Percentiles rank a stretch among this genome's conserved stretches.
Evolutionary conservation across 306 rosid genomes (phyloP).

Genomic region (Acacia acuminata): DNA sequence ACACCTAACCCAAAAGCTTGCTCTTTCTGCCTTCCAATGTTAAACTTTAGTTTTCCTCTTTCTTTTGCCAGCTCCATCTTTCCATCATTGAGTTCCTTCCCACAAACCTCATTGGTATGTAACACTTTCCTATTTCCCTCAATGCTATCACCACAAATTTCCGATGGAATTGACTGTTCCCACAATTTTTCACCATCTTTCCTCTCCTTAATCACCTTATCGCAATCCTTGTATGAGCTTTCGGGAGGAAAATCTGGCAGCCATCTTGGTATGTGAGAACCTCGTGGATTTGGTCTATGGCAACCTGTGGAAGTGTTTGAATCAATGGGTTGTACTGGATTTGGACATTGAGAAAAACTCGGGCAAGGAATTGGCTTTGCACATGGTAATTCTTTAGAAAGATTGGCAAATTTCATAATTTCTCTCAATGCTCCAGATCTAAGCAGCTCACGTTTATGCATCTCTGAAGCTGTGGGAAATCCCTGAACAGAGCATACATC

Average conservation of each 20-base stretch:
- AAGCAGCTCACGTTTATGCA: conserved; percentile 39
- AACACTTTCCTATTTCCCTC: conserved; percentile 1
- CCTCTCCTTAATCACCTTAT: conserved; percentile 35
- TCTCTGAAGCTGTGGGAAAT: conserved; percentile 48
- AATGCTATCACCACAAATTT: conserved; percentile 10
- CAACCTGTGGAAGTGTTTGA: neutral
- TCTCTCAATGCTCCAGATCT: conserved; percentile 50
- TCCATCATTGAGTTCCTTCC: conserved; percentile 33
- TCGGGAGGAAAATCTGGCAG: conserved; percentile 59
- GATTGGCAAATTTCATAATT: conserved; percentile 43
- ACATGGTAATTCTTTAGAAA: conserved; percentile 46
- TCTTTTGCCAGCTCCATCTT: conserved; percentile 32
- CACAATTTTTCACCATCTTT: conserved; percentile 64
- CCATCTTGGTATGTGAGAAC: conserved; percentile 65
- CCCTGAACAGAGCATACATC: conserved; percentile 51
- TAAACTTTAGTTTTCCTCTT: conserved; percentile 60
- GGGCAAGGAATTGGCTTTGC: conserved; percentile 50
- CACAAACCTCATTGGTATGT: conserved; percentile 1
- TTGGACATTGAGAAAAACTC: neutral
- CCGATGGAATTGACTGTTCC: conserved; percentile 41
- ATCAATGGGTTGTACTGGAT: conserved; percentile 19
- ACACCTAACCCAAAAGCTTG: conserved; percentile 25
- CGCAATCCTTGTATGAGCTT: conserved; percentile 22
- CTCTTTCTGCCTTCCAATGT: conserved; percentile 39
- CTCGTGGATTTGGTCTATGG: neutral